Percentiles rank a stretch among this genome's conserved stretches.
phyloP scores from a whole-genome alignment of 768 basidiomycete species.

The Xanthoconium stramineum region DNA sequence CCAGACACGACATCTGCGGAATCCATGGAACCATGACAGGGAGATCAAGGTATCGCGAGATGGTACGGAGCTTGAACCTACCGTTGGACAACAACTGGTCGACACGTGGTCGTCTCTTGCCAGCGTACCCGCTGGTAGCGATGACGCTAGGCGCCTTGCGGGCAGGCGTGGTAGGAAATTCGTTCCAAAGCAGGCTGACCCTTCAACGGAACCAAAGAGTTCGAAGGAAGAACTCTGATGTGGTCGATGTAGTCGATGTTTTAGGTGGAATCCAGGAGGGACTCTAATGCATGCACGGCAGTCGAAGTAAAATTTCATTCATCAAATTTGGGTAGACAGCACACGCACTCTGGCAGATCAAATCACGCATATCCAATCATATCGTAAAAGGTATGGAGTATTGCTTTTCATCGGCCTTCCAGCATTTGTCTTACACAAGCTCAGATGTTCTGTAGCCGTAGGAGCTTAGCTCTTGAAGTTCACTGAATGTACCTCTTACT shows the following conservation, averaged over 20 bases:
- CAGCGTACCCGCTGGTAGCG: conserved; percentile 6
- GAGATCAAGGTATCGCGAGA: conserved; percentile 83
- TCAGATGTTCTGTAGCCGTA: no score
- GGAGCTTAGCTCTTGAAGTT: no score
- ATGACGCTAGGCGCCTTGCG: neutral
- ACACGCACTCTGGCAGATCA: no score
- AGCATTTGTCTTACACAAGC: no score
- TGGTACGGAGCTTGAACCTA: conserved; percentile 89
- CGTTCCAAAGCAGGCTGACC: neutral
- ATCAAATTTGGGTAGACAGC: neutral
- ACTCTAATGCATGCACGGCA: no score
- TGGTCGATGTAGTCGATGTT: no score
- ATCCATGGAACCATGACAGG: conserved; percentile 88
- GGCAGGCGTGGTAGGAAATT: conserved; percentile 4
- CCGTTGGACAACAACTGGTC: conserved; percentile 61
- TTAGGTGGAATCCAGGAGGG: no score
- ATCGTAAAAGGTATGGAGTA: no score
- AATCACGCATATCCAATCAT: no score
- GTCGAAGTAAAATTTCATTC: no score
- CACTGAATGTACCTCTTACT: no score
- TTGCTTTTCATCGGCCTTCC: no score
- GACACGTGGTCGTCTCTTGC: conserved; percentile 60
- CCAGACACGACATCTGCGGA: conserved; percentile 75
- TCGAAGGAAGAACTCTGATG: neutral
- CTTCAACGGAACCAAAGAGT: neutral